Conservation (phyloP, 2,329 filamentous ascomycete genomes). For the Metarhizium rileyi region DNA sequence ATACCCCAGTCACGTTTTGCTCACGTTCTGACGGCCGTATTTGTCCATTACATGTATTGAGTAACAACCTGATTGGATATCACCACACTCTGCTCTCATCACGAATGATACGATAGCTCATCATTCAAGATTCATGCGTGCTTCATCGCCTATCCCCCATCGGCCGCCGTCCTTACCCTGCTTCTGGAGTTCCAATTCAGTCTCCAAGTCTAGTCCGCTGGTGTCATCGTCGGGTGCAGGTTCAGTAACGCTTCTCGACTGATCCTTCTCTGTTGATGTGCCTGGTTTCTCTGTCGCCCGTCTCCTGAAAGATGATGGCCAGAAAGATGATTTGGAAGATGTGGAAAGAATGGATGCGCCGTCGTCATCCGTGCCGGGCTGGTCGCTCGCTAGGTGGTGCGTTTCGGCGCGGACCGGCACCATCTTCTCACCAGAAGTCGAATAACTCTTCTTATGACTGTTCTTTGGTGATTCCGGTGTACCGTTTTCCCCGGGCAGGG, state of each 20-base stretch:
- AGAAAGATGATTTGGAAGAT: constrained; percentile 37
- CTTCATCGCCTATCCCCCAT: constrained; percentile 78
- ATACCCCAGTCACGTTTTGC: background rate
- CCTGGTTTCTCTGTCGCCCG: constrained; percentile 27
- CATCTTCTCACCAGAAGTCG: constrained; percentile 28
- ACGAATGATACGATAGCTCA: background rate
- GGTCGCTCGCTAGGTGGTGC: constrained; percentile 11
- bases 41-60: background rate
- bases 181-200: constrained; percentile 44
- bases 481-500: constrained; percentile 29
- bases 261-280: constrained; percentile 22
- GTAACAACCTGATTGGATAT: background rate
- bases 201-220: constrained; percentile 30
- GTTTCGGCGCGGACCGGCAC: constrained; percentile 17
- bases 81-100: background rate
- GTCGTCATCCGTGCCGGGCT: constrained; percentile 24
- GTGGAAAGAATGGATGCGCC: constrained; percentile 36
- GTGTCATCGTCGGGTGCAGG: constrained; percentile 33
- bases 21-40: background rate
- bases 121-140: constrained; percentile 71
- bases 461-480: constrained; percentile 12
- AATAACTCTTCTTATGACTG: constrained; percentile 20
- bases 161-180: constrained; percentile 45
- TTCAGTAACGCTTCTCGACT: constrained; percentile 33
- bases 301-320: constrained; percentile 29